Evolutionary conservation across 192 early-diverging fungal genomes (phyloP).

Genomic region (Coemansia sp.): DNA sequence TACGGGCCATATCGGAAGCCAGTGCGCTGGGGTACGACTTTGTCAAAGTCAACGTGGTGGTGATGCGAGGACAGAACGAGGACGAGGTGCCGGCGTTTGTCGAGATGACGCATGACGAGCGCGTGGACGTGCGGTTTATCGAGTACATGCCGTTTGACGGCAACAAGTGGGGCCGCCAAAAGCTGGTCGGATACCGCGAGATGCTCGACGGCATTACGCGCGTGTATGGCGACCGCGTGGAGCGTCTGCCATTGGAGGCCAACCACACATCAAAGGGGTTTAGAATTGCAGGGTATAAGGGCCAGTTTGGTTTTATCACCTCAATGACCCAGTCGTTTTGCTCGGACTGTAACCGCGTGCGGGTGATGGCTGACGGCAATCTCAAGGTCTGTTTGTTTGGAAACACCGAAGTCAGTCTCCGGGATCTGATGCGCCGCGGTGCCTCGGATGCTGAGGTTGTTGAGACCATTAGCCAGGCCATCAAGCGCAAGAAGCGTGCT

Average conservation of each 20-base stretch:
- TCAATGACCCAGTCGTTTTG: conserved; percentile 99
- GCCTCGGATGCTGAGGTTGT: conserved; percentile 66
- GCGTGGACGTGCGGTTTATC: conserved; percentile 86
- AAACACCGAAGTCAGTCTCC: conserved; percentile 81
- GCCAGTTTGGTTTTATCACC: conserved; percentile 95
- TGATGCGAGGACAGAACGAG: conserved; percentile 86
- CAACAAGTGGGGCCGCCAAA: conserved; percentile 83
- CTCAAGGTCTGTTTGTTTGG: conserved; percentile 95
- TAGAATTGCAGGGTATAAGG: conserved; percentile 71
- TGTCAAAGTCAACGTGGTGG: conserved; percentile 94
- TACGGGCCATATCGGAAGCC: conserved; percentile 74
- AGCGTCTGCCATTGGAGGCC: conserved; percentile 64
- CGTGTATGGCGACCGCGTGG: conserved; percentile 60
- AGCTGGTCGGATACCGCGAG: conserved; percentile 82
- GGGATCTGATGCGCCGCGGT: conserved; percentile 72
- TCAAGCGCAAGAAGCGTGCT: conserved; percentile 85
- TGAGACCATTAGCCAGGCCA: conserved; percentile 71
- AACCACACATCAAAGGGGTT: conserved; percentile 83
- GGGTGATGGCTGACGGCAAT: conserved; percentile 92
- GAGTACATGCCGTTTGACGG: conserved; percentile 99
- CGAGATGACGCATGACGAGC: conserved; percentile 72
- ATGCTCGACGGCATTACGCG: conserved; percentile 61
- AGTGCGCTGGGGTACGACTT: conserved; percentile 61
- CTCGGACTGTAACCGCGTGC: conserved; percentile 88
- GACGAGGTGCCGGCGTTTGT: conserved; percentile 82